phyloP scores from a whole-genome alignment of 257 asterid species.

The Nicotiana tabacum region DNA sequence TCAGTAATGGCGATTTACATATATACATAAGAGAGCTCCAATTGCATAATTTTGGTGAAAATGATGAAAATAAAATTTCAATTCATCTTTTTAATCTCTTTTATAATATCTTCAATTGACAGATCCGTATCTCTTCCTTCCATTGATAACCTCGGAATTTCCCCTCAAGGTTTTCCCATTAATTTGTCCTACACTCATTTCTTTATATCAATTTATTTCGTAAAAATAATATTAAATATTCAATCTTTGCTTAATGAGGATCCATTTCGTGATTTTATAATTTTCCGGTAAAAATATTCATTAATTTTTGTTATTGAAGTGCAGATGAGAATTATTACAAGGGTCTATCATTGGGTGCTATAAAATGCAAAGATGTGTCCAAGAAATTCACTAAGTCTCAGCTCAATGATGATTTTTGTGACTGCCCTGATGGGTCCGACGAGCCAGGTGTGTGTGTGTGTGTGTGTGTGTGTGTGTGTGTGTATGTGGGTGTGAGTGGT shows the following conservation, averaged over 20 bases:
- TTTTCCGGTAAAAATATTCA: not conserved
- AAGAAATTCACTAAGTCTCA: conserved; percentile 55
- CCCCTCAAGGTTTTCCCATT: conserved; percentile 11
- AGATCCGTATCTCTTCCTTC: conserved; percentile 6
- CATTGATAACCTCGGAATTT: not conserved
- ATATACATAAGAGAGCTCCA: not conserved
- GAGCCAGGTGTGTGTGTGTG: conserved; percentile 69
- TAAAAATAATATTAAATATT: not conserved
- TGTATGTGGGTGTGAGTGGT: no score
- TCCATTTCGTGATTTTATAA: not conserved
- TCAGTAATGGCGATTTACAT: no score
- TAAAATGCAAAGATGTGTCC: conserved; percentile 88
- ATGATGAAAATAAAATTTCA: conserved; percentile 2
- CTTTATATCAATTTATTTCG: not conserved
- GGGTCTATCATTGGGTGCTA: conserved; percentile 37
- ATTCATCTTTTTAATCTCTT: not conserved
- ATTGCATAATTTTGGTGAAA: not conserved
- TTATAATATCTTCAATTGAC: not conserved
- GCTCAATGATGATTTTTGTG: conserved; percentile 92
- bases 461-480: no score
- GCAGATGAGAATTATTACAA: conserved; percentile 74
- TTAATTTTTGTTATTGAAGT: not conserved
- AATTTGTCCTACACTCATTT: not conserved
- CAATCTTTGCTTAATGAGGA: not conserved
- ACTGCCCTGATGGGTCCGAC: conserved; percentile 92